Evolutionary conservation across 116 monocot species (phyloP).

Genomic region (Dioscorea cayenensis): DNA sequence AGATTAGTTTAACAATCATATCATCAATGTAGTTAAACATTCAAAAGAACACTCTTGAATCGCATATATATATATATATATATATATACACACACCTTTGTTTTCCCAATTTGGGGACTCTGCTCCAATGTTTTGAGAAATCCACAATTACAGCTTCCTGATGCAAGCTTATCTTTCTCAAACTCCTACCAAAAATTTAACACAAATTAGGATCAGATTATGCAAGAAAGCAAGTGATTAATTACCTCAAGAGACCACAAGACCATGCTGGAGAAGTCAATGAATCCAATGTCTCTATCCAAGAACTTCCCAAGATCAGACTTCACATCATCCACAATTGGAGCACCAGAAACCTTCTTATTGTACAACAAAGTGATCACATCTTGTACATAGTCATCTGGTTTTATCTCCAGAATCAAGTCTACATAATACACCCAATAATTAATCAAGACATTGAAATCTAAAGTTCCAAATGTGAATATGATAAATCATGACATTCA

Average conservation of each 20-base stretch:
- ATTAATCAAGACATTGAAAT: not conserved
- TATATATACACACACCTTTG: constrained; percentile 20
- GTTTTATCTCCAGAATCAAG: constrained; percentile 31
- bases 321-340: constrained; percentile 19
- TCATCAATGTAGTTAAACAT: no score
- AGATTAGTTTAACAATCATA: not conserved
- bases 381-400: constrained; percentile 18
- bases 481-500: not conserved
- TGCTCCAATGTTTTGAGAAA: constrained; percentile 22
- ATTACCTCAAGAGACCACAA: constrained; percentile 39
- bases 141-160: constrained; percentile 4
- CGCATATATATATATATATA: not conserved
- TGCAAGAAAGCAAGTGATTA: not conserved
- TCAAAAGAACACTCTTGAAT: no score
- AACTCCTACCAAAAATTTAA: constrained; percentile 19
- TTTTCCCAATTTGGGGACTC: constrained; percentile 19
- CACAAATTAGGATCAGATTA: not conserved
- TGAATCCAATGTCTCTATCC: constrained; percentile 42
- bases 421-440: not conserved
- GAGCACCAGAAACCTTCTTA: constrained; percentile 23
- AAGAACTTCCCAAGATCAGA: constrained; percentile 16
- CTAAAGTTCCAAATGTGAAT: not conserved
- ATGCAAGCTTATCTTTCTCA: constrained; percentile 19
- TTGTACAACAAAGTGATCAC: constrained; percentile 26
- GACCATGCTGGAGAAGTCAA: constrained; percentile 35